These are phyloP conservation scores for Pseudoperonospora humuli DNA, from an alignment of 352 stramenopile species.

Conservation along the genomic window DNA sequence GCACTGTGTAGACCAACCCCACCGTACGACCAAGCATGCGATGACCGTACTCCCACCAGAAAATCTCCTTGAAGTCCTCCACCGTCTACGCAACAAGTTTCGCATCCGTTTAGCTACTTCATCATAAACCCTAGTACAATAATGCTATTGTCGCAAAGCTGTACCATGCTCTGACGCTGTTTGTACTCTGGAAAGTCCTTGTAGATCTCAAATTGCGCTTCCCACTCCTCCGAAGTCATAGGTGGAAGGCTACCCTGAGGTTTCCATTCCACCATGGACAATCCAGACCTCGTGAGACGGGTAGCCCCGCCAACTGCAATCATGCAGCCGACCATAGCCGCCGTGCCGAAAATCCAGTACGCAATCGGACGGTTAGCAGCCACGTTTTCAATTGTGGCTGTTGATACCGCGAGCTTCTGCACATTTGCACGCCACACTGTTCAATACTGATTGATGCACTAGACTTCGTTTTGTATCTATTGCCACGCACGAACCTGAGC, in stretches of 20 bases:
- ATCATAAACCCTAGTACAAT: neutral
- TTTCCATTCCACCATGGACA: slow-evolving; percentile 98
- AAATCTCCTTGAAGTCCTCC: slow-evolving; percentile 98
- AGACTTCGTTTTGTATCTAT: neutral
- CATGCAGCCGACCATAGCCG: slow-evolving; percentile 92
- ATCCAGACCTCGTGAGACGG: slow-evolving; percentile 93
- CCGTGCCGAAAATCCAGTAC: slow-evolving; percentile 95
- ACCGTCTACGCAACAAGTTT: slow-evolving; percentile 62
- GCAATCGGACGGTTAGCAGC: slow-evolving; percentile 79
- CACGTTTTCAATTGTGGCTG: slow-evolving; percentile 73
- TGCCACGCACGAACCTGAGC: slow-evolving; percentile 36
- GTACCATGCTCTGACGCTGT: slow-evolving; percentile 88
- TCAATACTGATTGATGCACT: slow-evolving; percentile 4
- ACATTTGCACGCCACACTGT: slow-evolving; percentile 13
- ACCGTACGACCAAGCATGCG: slow-evolving; percentile 95
- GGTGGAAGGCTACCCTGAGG: slow-evolving; percentile 90
- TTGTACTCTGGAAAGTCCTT: slow-evolving; percentile 98
- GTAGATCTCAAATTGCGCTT: slow-evolving; percentile 96
- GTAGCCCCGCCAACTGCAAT: slow-evolving; percentile 96
- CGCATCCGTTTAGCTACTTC: neutral
- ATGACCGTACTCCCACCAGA: slow-evolving; percentile 94
- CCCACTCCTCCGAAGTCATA: slow-evolving; percentile 89
- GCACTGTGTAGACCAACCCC: slow-evolving; percentile 89
- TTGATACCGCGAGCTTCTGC: slow-evolving; percentile 42
- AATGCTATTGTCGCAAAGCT: slow-evolving; percentile 1